phyloP scores from a whole-genome alignment of 192 early-diverging fungal genomes.

The Gonapodya prolifera region DNA sequence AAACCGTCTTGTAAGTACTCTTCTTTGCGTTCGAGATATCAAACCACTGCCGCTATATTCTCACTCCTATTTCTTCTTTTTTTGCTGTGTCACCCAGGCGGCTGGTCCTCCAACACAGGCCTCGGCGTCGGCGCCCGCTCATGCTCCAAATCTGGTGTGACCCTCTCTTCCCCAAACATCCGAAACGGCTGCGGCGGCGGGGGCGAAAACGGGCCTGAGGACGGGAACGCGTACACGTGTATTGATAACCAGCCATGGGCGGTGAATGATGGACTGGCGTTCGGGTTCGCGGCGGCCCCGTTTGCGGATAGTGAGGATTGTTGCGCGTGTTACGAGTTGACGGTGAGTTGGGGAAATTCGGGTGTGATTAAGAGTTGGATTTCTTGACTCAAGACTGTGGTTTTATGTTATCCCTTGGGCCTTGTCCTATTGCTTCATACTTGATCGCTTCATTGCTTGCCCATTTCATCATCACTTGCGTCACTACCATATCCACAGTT shows the following conservation, averaged over 20 bases:
- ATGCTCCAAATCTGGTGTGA: background rate
- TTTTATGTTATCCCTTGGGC: too few species aligned
- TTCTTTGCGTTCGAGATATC: background rate
- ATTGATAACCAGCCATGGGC: conserved; percentile 4
- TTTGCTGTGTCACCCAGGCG: background rate
- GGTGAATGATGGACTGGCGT: background rate
- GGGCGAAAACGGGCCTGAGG: background rate
- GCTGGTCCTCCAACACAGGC: conserved; percentile 4
- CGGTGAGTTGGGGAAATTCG: background rate
- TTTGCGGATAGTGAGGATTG: conserved; percentile 3
- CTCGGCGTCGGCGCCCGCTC: background rate
- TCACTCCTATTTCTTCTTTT: too few species aligned
- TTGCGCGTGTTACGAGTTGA: conserved; percentile 9
- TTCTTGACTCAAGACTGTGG: too few species aligned
- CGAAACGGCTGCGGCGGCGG: conserved; percentile 3
- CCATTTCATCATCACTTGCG: background rate
- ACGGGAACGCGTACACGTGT: conserved; percentile 8
- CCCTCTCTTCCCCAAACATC: background rate
- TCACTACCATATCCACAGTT: background rate
- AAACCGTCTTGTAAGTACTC: background rate
- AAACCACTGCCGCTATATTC: background rate
- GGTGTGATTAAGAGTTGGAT: background rate
- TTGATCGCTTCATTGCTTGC: too few species aligned
- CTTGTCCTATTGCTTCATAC: too few species aligned
- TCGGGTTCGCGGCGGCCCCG: conserved; percentile 9